Evolutionary conservation across 345 rosid genomes (phyloP).

Genomic region (Viola odorata): DNA sequence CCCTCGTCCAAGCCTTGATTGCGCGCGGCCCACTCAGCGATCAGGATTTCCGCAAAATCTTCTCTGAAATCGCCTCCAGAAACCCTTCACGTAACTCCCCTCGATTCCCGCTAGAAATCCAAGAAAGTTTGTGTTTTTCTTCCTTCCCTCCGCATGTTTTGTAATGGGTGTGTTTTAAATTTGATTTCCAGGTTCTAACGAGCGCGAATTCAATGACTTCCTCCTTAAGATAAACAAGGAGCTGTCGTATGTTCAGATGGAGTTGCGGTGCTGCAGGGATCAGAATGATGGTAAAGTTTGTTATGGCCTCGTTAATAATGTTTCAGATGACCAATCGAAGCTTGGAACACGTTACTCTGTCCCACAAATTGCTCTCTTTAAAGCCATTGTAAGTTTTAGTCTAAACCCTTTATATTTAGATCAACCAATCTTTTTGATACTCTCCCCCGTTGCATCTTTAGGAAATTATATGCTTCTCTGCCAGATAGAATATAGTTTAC

Average conservation of each 20-base stretch:
- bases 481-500: too few species aligned
- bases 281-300: slow-evolving; percentile 70
- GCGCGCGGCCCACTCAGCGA: slow-evolving; percentile 78
- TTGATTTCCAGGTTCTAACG: slow-evolving; percentile 37
- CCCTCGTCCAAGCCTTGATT: slow-evolving; percentile 75
- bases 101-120: neutral
- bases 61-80: slow-evolving; percentile 49
- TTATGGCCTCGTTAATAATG: slow-evolving; percentile 78
- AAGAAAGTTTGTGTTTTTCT: neutral
- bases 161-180: neutral
- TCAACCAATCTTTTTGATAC: too few species aligned
- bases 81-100: slow-evolving; percentile 41
- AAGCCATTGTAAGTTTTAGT: slow-evolving; percentile 60
- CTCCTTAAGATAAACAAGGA: slow-evolving; percentile 83
- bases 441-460: too few species aligned
- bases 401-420: too few species aligned
- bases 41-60: slow-evolving; percentile 57
- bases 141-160: too few species aligned
- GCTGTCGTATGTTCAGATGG: slow-evolving; percentile 67
- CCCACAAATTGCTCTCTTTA: slow-evolving; percentile 77
- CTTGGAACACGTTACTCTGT: slow-evolving; percentile 79
- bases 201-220: slow-evolving; percentile 48
- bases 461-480: too few species aligned
- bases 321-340: slow-evolving; percentile 82
- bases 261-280: slow-evolving; percentile 69